phyloP scores from a whole-genome alignment of 2,329 filamentous ascomycete genomes.

The Verticillium isaacii region DNA sequence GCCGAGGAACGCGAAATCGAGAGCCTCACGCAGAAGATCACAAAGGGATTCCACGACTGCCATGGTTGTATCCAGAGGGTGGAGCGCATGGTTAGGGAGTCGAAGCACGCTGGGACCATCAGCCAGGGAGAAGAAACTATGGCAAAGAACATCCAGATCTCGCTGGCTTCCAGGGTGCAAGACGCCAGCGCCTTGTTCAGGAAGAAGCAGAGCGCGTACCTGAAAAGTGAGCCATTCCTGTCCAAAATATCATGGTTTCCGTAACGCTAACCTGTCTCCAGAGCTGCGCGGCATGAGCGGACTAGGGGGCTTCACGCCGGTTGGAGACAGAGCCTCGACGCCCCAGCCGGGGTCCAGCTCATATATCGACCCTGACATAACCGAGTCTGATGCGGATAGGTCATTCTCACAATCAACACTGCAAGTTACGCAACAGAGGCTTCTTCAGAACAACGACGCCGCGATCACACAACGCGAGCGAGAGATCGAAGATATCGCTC shows the following conservation, averaged over 20 bases:
- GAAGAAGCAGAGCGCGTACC: conserved; percentile 94
- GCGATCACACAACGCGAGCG: conserved; percentile 87
- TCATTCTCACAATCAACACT: conserved; percentile 87
- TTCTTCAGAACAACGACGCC: conserved; percentile 71
- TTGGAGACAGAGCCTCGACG: conserved; percentile 47
- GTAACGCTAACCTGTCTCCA: conserved; percentile 26
- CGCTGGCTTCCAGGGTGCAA: conserved; percentile 80
- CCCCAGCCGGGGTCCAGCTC: conserved; percentile 35
- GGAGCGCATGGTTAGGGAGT: conserved; percentile 80
- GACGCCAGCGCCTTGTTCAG: conserved; percentile 88
- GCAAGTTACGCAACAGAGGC: conserved; percentile 67
- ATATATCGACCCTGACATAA: conserved; percentile 80
- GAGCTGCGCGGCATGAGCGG: conserved; percentile 72
- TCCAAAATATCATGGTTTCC: conserved; percentile 13
- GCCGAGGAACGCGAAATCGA: conserved; percentile 90
- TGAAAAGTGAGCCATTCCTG: conserved; percentile 65
- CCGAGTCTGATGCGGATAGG: conserved; percentile 91
- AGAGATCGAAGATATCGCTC: conserved; percentile 96
- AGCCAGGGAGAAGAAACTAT: conserved; percentile 86
- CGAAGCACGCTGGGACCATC: conserved; percentile 66
- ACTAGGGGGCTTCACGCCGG: conserved; percentile 43
- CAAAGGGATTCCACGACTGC: conserved; percentile 81
- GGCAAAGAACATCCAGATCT: conserved; percentile 94
- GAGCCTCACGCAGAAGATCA: conserved; percentile 83
- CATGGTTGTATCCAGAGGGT: conserved; percentile 85